Conservation (phyloP, 257 asterid genomes). For the Solanum sitiens region DNA sequence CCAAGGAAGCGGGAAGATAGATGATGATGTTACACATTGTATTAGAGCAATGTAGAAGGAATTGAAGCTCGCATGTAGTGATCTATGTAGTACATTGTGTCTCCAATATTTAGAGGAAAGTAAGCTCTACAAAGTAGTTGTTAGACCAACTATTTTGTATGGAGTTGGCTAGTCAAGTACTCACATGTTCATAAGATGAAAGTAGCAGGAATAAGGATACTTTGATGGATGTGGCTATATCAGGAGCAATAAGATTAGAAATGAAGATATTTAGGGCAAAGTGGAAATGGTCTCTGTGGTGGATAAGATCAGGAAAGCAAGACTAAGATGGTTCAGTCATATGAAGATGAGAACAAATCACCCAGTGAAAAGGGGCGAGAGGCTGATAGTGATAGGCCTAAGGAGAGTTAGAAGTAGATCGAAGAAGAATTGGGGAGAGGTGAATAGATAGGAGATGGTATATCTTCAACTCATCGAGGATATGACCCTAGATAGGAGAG, state of each 20-base stretch:
- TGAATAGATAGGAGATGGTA: not conserved
- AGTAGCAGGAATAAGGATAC: not conserved
- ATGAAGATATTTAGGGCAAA: not conserved
- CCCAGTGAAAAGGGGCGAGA: not conserved
- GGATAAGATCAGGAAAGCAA: not conserved
- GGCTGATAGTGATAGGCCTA: not conserved
- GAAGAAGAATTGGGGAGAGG: not conserved
- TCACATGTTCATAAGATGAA: too few relatives aligned
- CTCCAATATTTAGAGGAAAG: not conserved
- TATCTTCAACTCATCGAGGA: not conserved
- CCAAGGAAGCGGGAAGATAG: not conserved
- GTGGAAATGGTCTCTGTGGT: not conserved
- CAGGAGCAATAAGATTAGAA: not conserved
- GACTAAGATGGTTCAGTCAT: not conserved
- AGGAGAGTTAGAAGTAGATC: not conserved
- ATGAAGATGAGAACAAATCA: not conserved
- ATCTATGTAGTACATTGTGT: not conserved
- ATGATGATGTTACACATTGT: not conserved
- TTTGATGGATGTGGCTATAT: not conserved
- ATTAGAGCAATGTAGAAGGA: not conserved
- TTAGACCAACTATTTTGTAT: not conserved
- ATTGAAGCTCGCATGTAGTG: not conserved
- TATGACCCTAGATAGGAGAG: not conserved
- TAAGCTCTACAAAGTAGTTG: not conserved
- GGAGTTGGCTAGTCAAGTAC: not conserved